A percentile compares a stretch with the other conserved stretches of the same genome.
These are phyloP conservation scores for Botryotinia globosa DNA, from an alignment of 2,329 filamentous ascomycete species.

Conservation along the genomic window DNA sequence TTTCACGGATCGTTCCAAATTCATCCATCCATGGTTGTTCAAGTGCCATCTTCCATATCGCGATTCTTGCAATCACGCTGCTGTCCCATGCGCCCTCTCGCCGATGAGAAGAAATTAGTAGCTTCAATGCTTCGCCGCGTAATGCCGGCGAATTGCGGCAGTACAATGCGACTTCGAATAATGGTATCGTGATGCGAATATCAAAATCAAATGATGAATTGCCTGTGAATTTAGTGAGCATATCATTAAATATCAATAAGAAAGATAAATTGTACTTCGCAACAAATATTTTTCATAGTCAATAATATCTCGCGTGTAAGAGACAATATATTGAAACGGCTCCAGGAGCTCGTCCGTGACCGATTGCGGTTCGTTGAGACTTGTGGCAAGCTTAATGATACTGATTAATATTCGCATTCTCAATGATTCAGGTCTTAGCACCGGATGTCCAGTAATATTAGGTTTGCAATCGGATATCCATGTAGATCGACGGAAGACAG, in stretches of 20 bases:
- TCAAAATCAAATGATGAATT: slow-evolving; percentile 25
- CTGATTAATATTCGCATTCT: not conserved
- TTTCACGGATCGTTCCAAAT: slow-evolving; percentile 27
- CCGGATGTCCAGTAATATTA: not conserved
- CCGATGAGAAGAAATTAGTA: slow-evolving; percentile 57
- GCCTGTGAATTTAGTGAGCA: not conserved
- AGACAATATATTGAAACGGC: slow-evolving; percentile 12
- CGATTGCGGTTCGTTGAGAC: slow-evolving; percentile 15
- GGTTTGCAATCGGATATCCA: not conserved
- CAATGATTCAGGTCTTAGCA: slow-evolving; percentile 3
- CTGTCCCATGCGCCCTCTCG: slow-evolving; percentile 66
- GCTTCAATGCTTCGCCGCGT: slow-evolving; percentile 58
- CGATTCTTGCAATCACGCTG: slow-evolving; percentile 26
- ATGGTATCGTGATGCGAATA: slow-evolving; percentile 54
- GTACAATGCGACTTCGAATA: slow-evolving; percentile 63
- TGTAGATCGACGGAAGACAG: slow-evolving; percentile 8
- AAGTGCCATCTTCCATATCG: slow-evolving; percentile 31
- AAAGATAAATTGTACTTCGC: not conserved
- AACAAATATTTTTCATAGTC: not conserved
- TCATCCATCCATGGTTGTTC: slow-evolving; percentile 29
- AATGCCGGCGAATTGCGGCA: slow-evolving; percentile 53
- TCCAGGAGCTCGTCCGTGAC: slow-evolving; percentile 4
- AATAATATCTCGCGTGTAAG: slow-evolving; percentile 13
- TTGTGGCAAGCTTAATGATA: slow-evolving; percentile 11
- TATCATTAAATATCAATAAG: not conserved